Evolutionary conservation across 148 eudicot species (phyloP).

Genomic region (Rhododendron mucronatum): DNA sequence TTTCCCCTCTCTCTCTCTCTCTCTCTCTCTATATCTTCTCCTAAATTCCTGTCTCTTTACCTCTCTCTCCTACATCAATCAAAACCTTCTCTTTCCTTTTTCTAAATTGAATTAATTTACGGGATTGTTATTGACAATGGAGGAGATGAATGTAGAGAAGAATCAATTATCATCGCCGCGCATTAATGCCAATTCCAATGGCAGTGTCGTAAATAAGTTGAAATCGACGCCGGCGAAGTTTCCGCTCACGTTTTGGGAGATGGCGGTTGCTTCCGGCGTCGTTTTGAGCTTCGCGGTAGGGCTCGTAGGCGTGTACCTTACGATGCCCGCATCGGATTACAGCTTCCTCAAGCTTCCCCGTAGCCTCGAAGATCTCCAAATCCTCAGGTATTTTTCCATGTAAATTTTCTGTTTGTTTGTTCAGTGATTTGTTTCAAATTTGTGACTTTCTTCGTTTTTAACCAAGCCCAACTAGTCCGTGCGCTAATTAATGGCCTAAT

Average conservation of each 20-base stretch:
- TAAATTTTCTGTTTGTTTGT: neutral
- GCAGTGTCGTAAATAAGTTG: neutral
- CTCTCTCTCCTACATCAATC: neutral
- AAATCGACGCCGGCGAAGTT: slow-evolving; percentile 26
- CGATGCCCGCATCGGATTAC: slow-evolving; percentile 93
- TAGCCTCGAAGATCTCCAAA: slow-evolving; percentile 65
- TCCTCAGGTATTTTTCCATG: slow-evolving; percentile 49
- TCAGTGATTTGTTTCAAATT: neutral
- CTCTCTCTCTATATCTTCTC: neutral
- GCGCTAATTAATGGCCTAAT: neutral
- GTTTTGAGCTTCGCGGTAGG: slow-evolving; percentile 54
- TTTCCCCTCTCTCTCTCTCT: neutral
- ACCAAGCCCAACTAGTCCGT: neutral
- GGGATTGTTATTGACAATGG: neutral
- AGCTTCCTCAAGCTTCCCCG: slow-evolving; percentile 93
- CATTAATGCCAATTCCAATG: slow-evolving; percentile 3
- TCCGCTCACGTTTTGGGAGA: slow-evolving; percentile 71
- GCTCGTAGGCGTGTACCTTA: slow-evolving; percentile 63
- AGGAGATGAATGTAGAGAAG: slow-evolving; percentile 21
- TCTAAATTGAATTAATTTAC: neutral
- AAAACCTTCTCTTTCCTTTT: neutral
- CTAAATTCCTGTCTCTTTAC: neutral
- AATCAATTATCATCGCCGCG: slow-evolving; percentile 17
- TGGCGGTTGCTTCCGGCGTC: slow-evolving; percentile 51
- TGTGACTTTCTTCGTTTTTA: neutral